A percentile compares a stretch with the other conserved stretches of the same genome.
phyloP scores from a whole-genome alignment of 2,329 filamentous ascomycete species.

The Paramyrothecium sp. region DNA sequence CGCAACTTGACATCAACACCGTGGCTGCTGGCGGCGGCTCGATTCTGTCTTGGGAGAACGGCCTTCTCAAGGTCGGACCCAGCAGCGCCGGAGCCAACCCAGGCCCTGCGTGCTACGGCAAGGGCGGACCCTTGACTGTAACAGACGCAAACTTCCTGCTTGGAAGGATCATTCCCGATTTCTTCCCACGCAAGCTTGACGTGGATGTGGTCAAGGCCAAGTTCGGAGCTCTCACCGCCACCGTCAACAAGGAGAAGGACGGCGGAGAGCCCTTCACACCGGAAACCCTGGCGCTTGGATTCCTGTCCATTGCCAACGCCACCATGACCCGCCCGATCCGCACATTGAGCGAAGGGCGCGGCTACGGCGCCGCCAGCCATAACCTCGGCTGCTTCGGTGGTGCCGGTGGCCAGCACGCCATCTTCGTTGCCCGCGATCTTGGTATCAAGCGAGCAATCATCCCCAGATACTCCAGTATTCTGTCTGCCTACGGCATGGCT shows the following conservation, averaged over 20 bases:
- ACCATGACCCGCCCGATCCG: constrained; percentile 71
- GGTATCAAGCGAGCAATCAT: constrained; percentile 41
- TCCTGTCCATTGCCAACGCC: constrained; percentile 72
- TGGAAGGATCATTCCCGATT: constrained; percentile 57
- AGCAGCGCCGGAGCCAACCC: constrained; percentile 72
- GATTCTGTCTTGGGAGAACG: constrained; percentile 65
- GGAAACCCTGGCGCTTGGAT: constrained; percentile 58
- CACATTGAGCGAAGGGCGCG: constrained; percentile 24
- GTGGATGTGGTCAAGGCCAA: constrained; percentile 33
- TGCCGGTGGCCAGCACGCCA: constrained; percentile 42
- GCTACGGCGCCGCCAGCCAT: constrained; percentile 20
- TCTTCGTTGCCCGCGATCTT: constrained; percentile 38
- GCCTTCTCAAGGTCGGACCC: constrained; percentile 69
- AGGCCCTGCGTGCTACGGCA: constrained; percentile 70
- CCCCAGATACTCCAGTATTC: constrained; percentile 42
- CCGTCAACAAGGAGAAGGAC: constrained; percentile 20
- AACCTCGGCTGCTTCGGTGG: constrained; percentile 28
- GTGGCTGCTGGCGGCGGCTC: constrained; percentile 54
- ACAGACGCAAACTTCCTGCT: constrained; percentile 72
- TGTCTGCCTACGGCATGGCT: constrained; percentile 46
- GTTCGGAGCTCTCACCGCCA: constrained; percentile 37
- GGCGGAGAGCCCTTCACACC: constrained; percentile 13
- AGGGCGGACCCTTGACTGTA: constrained; percentile 68
- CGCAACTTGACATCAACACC: constrained; percentile 74
- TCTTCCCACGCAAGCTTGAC: constrained; percentile 54